These are phyloP conservation scores for Gamarada debralockiae DNA, from an alignment of 495 filamentous ascomycete species.

Conservation along the genomic window DNA sequence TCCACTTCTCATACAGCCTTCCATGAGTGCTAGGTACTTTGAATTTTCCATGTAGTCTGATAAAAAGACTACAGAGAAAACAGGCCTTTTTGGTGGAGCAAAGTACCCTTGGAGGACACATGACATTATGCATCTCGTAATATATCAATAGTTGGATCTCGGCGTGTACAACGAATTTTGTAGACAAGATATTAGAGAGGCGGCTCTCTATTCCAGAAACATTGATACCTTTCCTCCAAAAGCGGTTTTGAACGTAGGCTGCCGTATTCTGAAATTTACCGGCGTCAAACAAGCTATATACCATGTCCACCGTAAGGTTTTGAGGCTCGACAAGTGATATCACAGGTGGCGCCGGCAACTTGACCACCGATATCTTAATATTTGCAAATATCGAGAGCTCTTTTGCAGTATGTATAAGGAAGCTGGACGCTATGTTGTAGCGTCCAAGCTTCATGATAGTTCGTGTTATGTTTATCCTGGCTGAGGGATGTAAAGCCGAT, in stretches of 20 bases:
- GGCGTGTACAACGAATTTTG: constrained; percentile 33
- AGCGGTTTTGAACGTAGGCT: too few species aligned
- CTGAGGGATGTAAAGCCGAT: constrained; percentile 9
- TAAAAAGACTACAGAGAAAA: constrained; percentile 31
- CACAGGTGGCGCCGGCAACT: constrained; percentile 13
- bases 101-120: constrained; percentile 26
- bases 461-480: constrained; percentile 24
- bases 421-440: constrained; percentile 22
- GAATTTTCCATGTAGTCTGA: constrained; percentile 17
- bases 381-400: constrained; percentile 21
- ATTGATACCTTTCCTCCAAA: too few species aligned
- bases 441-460: constrained; percentile 28
- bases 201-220: too few species aligned
- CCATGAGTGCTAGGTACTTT: constrained; percentile 18
- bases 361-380: constrained; percentile 22
- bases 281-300: too few species aligned
- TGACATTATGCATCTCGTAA: constrained; percentile 30
- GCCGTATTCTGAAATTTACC: too few species aligned
- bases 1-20: constrained; percentile 18
- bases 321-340: too few species aligned
- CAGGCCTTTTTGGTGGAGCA: constrained; percentile 34
- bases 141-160: constrained; percentile 37
- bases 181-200: background rate
- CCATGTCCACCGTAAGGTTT: too few species aligned
- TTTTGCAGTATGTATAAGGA: constrained; percentile 27